These are phyloP conservation scores for Nicotiana benthamiana DNA, from an alignment of 257 asterid species.

Conservation along the genomic window DNA sequence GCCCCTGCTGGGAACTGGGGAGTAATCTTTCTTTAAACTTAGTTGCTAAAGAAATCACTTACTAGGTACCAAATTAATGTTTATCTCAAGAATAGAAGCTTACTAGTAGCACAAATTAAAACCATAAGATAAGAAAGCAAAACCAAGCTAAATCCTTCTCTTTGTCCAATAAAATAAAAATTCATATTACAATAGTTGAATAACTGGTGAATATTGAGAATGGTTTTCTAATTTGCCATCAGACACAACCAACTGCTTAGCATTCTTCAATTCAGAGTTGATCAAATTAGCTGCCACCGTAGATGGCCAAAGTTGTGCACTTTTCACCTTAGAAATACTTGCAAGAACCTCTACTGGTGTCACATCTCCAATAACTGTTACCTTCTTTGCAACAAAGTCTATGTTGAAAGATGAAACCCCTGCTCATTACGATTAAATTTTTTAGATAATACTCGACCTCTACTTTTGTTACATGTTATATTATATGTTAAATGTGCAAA, in stretches of 20 bases:
- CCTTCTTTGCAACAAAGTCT: constrained; percentile 73
- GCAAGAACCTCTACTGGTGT: constrained; percentile 65
- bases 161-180: too few species aligned
- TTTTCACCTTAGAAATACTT: constrained; percentile 79
- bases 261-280: constrained; percentile 2
- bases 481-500: too few species aligned
- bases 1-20: too few species aligned
- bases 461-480: too few species aligned
- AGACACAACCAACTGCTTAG: neutral
- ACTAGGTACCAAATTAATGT: too few species aligned
- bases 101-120: too few species aligned
- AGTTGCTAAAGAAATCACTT: too few species aligned
- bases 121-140: too few species aligned
- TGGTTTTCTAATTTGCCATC: neutral
- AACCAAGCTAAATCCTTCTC: too few species aligned
- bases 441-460: too few species aligned
- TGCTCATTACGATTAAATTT: constrained; percentile 15
- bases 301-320: constrained; percentile 70
- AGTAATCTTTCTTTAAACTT: too few species aligned
- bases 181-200: neutral
- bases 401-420: constrained; percentile 79
- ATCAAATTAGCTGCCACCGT: constrained; percentile 10
- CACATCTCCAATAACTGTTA: constrained; percentile 61
- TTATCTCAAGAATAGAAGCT: too few species aligned
- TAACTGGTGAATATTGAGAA: neutral